Evolutionary conservation across 208 protist species (phyloP).

Genomic region (Leishmania braziliensis): DNA sequence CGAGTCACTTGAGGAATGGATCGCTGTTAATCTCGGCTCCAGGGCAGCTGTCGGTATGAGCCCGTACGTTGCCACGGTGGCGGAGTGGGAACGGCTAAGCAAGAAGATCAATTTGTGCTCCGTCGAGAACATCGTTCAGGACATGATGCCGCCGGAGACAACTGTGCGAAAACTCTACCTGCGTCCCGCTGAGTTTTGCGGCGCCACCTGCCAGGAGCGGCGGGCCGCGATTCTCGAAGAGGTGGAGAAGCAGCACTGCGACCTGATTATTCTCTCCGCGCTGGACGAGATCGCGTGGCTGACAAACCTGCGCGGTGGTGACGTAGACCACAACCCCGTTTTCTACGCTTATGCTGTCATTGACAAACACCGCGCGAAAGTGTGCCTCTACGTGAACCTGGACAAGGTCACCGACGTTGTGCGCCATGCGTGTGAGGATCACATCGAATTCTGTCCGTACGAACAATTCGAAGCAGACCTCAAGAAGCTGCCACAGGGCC

Average conservation of each 20-base stretch:
- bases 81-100: conserved; percentile 69
- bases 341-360: conserved; percentile 90
- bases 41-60: conserved; percentile 57
- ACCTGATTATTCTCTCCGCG: conserved; percentile 81
- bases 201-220: conserved; percentile 59
- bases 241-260: conserved; percentile 55
- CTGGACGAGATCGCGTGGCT: conserved; percentile 94
- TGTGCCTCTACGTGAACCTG: conserved; percentile 36
- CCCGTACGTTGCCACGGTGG: conserved; percentile 72
- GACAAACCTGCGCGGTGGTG: conserved; percentile 88
- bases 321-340: conserved; percentile 92
- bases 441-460: conserved; percentile 76
- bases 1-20: conserved; percentile 76
- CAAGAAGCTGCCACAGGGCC: conserved; percentile 30
- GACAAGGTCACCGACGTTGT: conserved; percentile 36
- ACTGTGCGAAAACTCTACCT: conserved; percentile 38
- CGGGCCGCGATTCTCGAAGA: conserved; percentile 48
- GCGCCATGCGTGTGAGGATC: conserved; percentile 15
- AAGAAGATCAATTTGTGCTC: conserved; percentile 57
- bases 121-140: conserved; percentile 41
- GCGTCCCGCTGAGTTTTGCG: conserved; percentile 73
- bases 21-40: conserved; percentile 50
- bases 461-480: conserved; percentile 65
- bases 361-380: conserved; percentile 38
- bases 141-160: conserved; percentile 42